Evolutionary conservation across 371 early-diverging fungal species (phyloP).

Genomic region (Fennellomyces sp.): DNA sequence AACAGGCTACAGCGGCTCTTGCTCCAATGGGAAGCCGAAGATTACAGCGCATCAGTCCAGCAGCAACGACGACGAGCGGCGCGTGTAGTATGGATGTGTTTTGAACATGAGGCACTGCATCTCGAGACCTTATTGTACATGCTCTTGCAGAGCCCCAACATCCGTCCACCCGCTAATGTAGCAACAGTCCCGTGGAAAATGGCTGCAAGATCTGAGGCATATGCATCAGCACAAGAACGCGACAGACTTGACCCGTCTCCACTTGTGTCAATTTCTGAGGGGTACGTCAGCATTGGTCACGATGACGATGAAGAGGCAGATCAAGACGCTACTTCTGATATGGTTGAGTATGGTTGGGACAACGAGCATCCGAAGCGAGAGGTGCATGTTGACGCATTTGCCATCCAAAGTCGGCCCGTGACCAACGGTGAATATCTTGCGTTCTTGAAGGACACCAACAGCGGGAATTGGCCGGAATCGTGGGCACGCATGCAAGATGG

Average conservation of each 20-base stretch:
- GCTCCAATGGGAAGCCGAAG: slow-evolving; percentile 33
- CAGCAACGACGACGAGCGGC: slow-evolving; percentile 45
- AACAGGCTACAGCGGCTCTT: slow-evolving; percentile 56
- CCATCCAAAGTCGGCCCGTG: slow-evolving; percentile 79
- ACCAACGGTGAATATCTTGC: slow-evolving; percentile 77
- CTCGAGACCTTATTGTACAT: slow-evolving; percentile 88
- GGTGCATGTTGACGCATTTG: slow-evolving; percentile 47
- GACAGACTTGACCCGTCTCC: slow-evolving; percentile 8
- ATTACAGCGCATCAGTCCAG: slow-evolving; percentile 13
- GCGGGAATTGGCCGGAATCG: slow-evolving; percentile 37
- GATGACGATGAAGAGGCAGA: slow-evolving; percentile 59
- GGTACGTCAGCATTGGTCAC: slow-evolving; percentile 56
- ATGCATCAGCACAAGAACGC: neutral
- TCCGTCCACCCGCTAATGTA: slow-evolving; percentile 39
- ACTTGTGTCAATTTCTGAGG: slow-evolving; percentile 16
- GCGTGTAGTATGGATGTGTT: slow-evolving; percentile 81
- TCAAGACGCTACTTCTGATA: neutral
- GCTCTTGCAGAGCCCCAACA: slow-evolving; percentile 70
- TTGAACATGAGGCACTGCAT: slow-evolving; percentile 94
- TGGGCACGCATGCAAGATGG: slow-evolving; percentile 43
- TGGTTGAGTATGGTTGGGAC: slow-evolving; percentile 82
- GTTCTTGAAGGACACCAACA: slow-evolving; percentile 48
- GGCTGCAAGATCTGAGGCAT: neutral
- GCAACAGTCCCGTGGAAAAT: slow-evolving; percentile 30
- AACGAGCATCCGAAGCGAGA: slow-evolving; percentile 73